Conservation (phyloP, 2,329 filamentous ascomycete species). For the Cladobotryum protrusum region DNA sequence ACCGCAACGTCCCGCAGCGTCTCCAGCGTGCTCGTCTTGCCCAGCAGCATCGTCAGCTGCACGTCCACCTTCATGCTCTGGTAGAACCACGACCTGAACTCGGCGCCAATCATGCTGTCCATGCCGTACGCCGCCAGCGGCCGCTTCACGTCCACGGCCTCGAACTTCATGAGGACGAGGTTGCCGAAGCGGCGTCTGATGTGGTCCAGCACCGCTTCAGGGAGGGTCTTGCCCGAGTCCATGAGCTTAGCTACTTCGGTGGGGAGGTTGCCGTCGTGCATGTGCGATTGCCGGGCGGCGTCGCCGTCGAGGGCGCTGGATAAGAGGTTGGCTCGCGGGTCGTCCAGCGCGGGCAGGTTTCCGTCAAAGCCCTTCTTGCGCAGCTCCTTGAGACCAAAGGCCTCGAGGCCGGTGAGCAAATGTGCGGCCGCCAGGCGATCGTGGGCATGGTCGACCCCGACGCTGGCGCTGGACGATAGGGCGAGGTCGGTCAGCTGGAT, state of each 20-base stretch:
- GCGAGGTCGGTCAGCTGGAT: conserved; percentile 22
- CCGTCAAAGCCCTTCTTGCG: conserved; percentile 16
- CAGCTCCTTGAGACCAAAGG: conserved; percentile 15
- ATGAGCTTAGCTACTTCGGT: conserved; percentile 1
- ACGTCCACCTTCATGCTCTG: conserved; percentile 27
- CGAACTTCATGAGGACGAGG: conserved; percentile 20
- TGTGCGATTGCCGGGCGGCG: conserved; percentile 3
- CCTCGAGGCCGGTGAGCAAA: conserved; percentile 22
- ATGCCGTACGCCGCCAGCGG: conserved; percentile 29
- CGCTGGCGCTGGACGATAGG: conserved; percentile 11
- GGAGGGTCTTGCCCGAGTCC: conserved; percentile 5
- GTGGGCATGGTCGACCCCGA: neutral
- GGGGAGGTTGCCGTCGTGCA: neutral
- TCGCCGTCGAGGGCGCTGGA: conserved; percentile 8
- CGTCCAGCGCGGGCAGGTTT: conserved; percentile 11
- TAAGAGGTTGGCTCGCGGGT: conserved; percentile 16
- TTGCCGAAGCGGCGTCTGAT: conserved; percentile 14
- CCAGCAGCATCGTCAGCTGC: conserved; percentile 10
- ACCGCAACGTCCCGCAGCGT: no score
- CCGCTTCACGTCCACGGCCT: conserved; percentile 20
- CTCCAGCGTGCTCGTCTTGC: no score
- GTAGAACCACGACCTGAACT: conserved; percentile 33
- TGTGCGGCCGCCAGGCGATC: conserved; percentile 9
- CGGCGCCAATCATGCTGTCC: conserved; percentile 35
- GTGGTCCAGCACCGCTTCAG: conserved; percentile 8